A percentile compares a stretch with the other conserved stretches of the same genome.
These are phyloP conservation scores for Candida mesenterica DNA, from an alignment of 1,139 yeast genomes.

Conservation along the genomic window DNA sequence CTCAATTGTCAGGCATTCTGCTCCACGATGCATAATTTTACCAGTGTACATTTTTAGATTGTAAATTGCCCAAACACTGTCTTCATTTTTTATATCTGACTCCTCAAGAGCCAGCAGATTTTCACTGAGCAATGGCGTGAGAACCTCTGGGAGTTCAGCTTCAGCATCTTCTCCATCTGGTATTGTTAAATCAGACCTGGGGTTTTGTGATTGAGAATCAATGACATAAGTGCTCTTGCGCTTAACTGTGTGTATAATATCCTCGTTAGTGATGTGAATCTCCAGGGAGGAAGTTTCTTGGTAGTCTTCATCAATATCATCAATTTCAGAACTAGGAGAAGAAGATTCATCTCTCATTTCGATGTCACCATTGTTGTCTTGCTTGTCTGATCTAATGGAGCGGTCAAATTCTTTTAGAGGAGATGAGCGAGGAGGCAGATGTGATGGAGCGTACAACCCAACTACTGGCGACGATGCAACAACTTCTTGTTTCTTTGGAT, in stretches of 20 bases:
- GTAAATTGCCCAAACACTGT: constrained; percentile 39
- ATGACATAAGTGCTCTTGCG: constrained; percentile 9
- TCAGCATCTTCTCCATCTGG: constrained; percentile 3
- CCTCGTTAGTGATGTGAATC: constrained; percentile 2
- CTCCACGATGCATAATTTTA: constrained; percentile 18
- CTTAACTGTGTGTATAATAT: constrained; percentile 1
- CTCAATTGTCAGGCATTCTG: constrained; percentile 28
- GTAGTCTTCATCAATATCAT: neutral
- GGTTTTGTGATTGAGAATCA: constrained; percentile 10
- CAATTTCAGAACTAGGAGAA: constrained; percentile 1
- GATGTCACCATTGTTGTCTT: constrained; percentile 6
- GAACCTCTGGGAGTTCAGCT: neutral
- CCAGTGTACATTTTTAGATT: constrained; percentile 40
- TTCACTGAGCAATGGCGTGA: constrained; percentile 21
- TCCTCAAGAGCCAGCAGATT: constrained; percentile 18
- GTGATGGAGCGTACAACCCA: constrained; percentile 7
- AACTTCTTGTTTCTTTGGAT: constrained; percentile 6
- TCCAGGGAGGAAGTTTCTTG: neutral
- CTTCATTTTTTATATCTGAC: constrained; percentile 16
- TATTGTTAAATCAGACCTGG: constrained; percentile 6
- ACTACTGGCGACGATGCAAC: constrained; percentile 17
- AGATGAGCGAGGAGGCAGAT: constrained; percentile 12
- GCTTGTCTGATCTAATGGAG: constrained; percentile 8
- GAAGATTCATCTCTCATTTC: constrained; percentile 2
- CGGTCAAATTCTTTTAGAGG: constrained; percentile 12